These are phyloP conservation scores for Dictyostelium citrinum DNA, from an alignment of 78 protist species.

Conservation along the genomic window DNA sequence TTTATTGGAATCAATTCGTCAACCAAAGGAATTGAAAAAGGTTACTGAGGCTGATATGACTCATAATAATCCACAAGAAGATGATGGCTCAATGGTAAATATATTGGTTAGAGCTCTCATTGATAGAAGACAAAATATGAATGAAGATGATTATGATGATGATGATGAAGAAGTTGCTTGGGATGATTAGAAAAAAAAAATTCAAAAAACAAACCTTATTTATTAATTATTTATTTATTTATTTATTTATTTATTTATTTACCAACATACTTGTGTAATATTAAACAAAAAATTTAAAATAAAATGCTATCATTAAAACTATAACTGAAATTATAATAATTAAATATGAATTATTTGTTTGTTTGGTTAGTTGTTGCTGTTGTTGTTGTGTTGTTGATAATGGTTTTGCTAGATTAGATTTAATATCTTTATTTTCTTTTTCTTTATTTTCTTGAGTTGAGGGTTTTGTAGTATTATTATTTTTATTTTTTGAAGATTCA, in stretches of 20 bases:
- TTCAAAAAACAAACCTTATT: background rate
- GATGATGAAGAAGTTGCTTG: slow-evolving; percentile 33
- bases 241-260: background rate
- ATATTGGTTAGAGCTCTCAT: slow-evolving; percentile 59
- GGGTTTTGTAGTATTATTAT: too few relatives aligned
- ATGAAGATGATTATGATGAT: slow-evolving; percentile 51
- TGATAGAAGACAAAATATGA: slow-evolving; percentile 59
- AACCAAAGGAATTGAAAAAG: slow-evolving; percentile 14
- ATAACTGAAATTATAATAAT: background rate
- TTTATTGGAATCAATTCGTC: slow-evolving; percentile 38
- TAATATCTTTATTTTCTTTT: background rate
- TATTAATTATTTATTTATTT: background rate
- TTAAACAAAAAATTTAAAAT: background rate
- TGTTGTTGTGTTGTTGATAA: background rate
- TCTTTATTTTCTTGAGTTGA: background rate
- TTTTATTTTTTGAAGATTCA: background rate
- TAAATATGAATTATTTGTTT: background rate
- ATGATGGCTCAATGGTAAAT: slow-evolving; percentile 35
- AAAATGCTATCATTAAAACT: background rate
- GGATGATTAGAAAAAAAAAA: slow-evolving; percentile 32
- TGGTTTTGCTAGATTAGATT: background rate
- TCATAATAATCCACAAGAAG: slow-evolving; percentile 23
- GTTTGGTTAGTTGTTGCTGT: background rate
- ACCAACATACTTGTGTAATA: background rate
- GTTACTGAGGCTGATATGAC: slow-evolving; percentile 33